Evolutionary conservation across 176 grass and related monocot genomes (phyloP), one percentile per base, ranked within the genome.

Genomic region (Aechmea fasciata): DNA sequence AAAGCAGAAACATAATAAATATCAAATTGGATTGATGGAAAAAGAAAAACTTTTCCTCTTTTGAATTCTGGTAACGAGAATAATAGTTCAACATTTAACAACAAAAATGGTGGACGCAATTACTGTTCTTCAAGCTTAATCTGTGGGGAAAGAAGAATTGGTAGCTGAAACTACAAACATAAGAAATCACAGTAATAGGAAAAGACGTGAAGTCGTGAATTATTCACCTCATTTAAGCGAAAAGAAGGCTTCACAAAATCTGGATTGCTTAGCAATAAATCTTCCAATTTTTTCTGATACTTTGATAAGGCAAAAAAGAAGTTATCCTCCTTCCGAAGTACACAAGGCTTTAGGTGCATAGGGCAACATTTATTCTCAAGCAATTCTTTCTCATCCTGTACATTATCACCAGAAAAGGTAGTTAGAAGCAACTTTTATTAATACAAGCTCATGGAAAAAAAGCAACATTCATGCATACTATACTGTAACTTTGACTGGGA

Each of bases 291-390:
- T 62, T 84, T 81, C 73, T 97, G 89, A 72, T 97, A 97, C 17
- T 97, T 97, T 69, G 89, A 97, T 69, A 97, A 74, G 69, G 93
- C 84, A 85, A 97, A 97, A 80, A 97, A 97, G 77, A 92, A 92
- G 78, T 97, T 97, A 71, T 97, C 88, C 85, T 97, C 93, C 81
- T 90, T 97, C 72, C 86, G 81, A 64, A 63, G 71, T 71, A 87
- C 67, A 80, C 93, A 92, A 78, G 93, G 93, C 74, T 90, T 97
- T 72, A 90, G 50, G 70, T 97, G 93, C 41, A 92, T 87, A 24
- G 89, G 89, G 63, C 93, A 97, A 72, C 73, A 83, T 61, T 85
- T 97, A 50, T 90, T 92, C 77, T 87, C 93, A 24, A 63, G 68
- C 57, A 97, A 67, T 66, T 97, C 93, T 73, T 97, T 97, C 78